These are phyloP conservation scores for Dendrostoma leiphaemia DNA, from an alignment of 2,329 filamentous ascomycete genomes.

Conservation along the genomic window DNA sequence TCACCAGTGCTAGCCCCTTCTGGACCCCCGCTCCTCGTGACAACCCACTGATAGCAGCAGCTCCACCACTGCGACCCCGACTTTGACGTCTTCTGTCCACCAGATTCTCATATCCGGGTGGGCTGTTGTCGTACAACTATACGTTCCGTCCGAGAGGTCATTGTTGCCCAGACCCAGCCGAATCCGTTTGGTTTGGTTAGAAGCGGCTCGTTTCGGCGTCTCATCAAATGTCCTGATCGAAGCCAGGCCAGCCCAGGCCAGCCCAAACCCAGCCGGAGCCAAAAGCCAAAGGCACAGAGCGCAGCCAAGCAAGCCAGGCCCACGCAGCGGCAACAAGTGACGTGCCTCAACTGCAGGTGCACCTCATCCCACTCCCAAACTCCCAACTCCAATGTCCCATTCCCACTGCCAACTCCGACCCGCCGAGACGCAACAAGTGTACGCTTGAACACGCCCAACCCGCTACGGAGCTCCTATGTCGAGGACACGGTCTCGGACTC, in stretches of 20 bases:
- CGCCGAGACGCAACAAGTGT: no score
- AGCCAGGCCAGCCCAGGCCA: no score
- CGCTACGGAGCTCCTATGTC: not conserved
- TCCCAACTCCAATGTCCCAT: no score
- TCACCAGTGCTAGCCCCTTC: not conserved
- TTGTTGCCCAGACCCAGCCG: not conserved
- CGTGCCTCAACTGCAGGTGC: not conserved
- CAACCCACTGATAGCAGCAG: not conserved
- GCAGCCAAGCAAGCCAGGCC: not conserved
- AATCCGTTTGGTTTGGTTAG: no score
- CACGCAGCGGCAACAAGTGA: conserved; percentile 1
- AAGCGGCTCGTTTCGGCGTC: not conserved
- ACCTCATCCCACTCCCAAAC: not conserved
- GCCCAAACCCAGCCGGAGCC: no score
- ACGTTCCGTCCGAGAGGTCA: not conserved
- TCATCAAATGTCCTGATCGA: not conserved
- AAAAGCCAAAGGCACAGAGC: not conserved
- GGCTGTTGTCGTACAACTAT: not conserved
- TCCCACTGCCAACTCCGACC: no score
- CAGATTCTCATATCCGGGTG: not conserved
- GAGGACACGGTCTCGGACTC: not conserved
- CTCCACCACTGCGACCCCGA: not conserved
- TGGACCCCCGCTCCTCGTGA: not conserved
- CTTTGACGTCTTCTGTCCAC: not conserved
- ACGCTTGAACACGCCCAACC: not conserved